Percentiles rank a stretch among this genome's conserved stretches.
Evolutionary conservation across 768 basidiomycete species (phyloP).

Genomic region (Tylopilus sp.): DNA sequence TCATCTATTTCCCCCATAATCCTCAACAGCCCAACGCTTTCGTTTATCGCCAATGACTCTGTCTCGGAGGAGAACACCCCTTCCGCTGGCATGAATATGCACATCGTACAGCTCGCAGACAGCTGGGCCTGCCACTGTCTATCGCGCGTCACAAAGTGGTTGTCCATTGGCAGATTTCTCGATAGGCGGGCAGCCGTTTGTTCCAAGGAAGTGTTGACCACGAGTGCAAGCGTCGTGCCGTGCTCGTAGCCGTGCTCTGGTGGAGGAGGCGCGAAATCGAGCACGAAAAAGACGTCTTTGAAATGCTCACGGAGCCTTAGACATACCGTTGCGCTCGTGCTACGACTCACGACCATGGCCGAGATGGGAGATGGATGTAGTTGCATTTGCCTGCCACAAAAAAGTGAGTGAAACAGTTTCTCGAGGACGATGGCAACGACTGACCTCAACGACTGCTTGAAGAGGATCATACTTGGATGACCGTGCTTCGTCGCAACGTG

Average conservation of each 20-base stretch:
- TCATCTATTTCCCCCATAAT: conserved; percentile 38
- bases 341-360: conserved; percentile 54
- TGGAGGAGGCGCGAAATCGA: conserved; percentile 55
- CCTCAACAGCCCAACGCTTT: conserved; percentile 46
- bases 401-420: not conserved
- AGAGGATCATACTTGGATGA: conserved; percentile 34
- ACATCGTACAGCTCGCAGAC: conserved; percentile 54
- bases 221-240: conserved; percentile 45
- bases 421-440: not conserved
- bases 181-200: conserved; percentile 43
- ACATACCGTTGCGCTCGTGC: conserved; percentile 56
- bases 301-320: conserved; percentile 31
- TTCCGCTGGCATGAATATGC: conserved; percentile 44
- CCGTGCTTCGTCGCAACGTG: conserved; percentile 36
- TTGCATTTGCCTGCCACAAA: conserved; percentile 25
- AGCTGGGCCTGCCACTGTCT: conserved; percentile 64
- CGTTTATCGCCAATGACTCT: conserved; percentile 37
- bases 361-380: conserved; percentile 14
- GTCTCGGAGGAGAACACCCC: conserved; percentile 12
- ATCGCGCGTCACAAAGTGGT: conserved; percentile 38
- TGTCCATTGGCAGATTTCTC: conserved; percentile 46
- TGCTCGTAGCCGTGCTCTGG: conserved; percentile 33
- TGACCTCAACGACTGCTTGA: conserved; percentile 29
- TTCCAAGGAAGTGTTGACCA: conserved; percentile 46
- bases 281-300: conserved; percentile 48